A percentile compares a stretch with the other conserved stretches of the same genome.
These are phyloP conservation scores for Cryptomeria japonica DNA, from an alignment of 75 land plant genomes.

Conservation along the genomic window DNA sequence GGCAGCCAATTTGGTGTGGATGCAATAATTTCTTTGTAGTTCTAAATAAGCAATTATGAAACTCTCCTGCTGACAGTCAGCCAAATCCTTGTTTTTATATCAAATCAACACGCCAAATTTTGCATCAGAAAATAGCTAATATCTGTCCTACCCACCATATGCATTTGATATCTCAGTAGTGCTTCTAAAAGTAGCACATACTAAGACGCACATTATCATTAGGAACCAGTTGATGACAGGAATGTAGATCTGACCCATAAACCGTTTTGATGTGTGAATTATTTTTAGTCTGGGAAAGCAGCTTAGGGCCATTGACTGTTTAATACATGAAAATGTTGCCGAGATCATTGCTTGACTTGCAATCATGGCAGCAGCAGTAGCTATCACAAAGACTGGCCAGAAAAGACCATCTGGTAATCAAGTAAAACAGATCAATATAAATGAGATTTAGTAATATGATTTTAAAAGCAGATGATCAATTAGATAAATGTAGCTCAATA, in stretches of 20 bases:
- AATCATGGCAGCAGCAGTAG: slow-evolving; percentile 86
- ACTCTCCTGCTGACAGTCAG: background rate
- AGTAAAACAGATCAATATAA: background rate
- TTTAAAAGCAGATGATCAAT: background rate
- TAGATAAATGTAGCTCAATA: background rate
- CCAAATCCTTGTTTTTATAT: background rate
- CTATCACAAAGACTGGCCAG: slow-evolving; percentile 89
- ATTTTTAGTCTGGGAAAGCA: slow-evolving; percentile 95
- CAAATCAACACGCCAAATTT: background rate
- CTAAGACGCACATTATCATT: slow-evolving; percentile 78
- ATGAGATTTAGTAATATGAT: background rate
- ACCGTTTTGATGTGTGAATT: slow-evolving; percentile 72
- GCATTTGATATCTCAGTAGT: slow-evolving; percentile 88
- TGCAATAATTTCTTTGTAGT: background rate
- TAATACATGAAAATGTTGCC: slow-evolving; percentile 83
- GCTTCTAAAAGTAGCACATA: slow-evolving; percentile 60
- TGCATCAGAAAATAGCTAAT: background rate
- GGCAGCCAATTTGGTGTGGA: too few species aligned
- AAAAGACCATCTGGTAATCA: slow-evolving; percentile 50
- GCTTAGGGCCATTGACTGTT: slow-evolving; percentile 77
- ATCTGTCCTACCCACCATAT: slow-evolving; percentile 54
- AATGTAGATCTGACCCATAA: slow-evolving; percentile 89
- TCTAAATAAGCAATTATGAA: background rate
- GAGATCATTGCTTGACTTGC: slow-evolving; percentile 98
- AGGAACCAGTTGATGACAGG: slow-evolving; percentile 85